Conservation (phyloP, 75 land plant genomes). For the Sequoiadendron giganteum region DNA sequence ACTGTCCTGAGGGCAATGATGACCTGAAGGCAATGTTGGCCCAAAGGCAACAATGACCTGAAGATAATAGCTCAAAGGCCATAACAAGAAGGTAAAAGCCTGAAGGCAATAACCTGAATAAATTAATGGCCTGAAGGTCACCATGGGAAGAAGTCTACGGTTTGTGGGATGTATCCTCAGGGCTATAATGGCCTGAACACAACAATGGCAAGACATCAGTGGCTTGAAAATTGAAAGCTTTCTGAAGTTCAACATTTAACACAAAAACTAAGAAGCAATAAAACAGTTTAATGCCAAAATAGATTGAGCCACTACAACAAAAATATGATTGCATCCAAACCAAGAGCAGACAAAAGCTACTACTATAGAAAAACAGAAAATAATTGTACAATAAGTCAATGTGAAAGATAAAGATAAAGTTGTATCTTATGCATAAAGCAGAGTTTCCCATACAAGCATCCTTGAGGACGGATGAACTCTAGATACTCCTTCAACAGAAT, state of each 20-base stretch:
- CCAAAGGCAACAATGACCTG: no score
- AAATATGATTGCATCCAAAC: not conserved
- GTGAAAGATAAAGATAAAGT: not conserved
- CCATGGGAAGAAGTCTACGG: not conserved
- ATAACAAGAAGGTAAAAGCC: no score
- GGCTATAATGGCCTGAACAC: not conserved
- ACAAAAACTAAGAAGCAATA: no score
- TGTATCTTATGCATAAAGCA: no score
- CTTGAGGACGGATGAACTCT: not conserved
- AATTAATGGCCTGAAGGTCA: not conserved
- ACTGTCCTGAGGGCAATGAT: no score
- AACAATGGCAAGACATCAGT: not conserved
- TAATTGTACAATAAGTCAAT: not conserved
- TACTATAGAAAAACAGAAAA: no score
- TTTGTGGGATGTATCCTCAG: no score
- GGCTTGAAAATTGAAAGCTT: not conserved
- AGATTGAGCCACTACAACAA: not conserved
- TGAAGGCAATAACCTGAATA: no score
- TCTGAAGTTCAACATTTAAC: not conserved
- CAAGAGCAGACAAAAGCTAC: not conserved
- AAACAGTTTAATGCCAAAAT: not conserved
- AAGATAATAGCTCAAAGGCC: no score
- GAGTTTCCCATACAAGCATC: not conserved
- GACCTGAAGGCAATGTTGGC: no score
- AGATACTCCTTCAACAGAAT: not conserved